These are phyloP conservation scores for Dryadomyces quercivorus DNA, from an alignment of 2,329 filamentous ascomycete species.

Conservation along the genomic window DNA sequence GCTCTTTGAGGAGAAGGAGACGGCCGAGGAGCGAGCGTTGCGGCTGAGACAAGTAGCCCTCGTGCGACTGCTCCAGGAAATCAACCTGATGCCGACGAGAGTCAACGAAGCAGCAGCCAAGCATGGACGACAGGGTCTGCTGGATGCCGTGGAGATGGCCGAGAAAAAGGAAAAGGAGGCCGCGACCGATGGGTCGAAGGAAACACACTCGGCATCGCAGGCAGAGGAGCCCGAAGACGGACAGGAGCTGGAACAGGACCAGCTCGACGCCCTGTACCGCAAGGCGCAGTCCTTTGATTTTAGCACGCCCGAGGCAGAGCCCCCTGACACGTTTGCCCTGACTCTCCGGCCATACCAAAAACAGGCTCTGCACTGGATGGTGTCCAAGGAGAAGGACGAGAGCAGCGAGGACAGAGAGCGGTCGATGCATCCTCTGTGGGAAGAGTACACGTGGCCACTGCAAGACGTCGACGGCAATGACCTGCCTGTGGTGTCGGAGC, in stretches of 20 bases:
- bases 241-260: conserved; percentile 85
- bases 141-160: conserved; percentile 78
- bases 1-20: conserved; percentile 77
- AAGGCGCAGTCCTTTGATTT: conserved; percentile 98
- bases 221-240: conserved; percentile 69
- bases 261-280: conserved; percentile 84
- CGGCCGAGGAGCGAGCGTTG: conserved; percentile 69
- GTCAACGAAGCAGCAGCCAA: conserved; percentile 63
- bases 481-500: conserved; percentile 50
- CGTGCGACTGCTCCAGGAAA: conserved; percentile 79
- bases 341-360: conserved; percentile 84
- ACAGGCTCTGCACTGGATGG: conserved; percentile 93
- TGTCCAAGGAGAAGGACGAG: conserved; percentile 78
- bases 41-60: conserved; percentile 76
- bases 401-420: conserved; percentile 34
- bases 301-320: conserved; percentile 74
- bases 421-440: conserved; percentile 96
- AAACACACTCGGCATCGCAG: conserved; percentile 23
- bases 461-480: conserved; percentile 80
- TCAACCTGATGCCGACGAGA: conserved; percentile 66
- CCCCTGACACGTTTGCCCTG: conserved; percentile 71
- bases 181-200: not conserved
- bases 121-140: conserved; percentile 69
- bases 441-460: conserved; percentile 81
- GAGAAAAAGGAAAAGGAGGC: conserved; percentile 56